These are phyloP conservation scores for Polytrichum formosum DNA, from an alignment of 225 moss, liverwort and hornwort genomes.

Conservation along the genomic window DNA sequence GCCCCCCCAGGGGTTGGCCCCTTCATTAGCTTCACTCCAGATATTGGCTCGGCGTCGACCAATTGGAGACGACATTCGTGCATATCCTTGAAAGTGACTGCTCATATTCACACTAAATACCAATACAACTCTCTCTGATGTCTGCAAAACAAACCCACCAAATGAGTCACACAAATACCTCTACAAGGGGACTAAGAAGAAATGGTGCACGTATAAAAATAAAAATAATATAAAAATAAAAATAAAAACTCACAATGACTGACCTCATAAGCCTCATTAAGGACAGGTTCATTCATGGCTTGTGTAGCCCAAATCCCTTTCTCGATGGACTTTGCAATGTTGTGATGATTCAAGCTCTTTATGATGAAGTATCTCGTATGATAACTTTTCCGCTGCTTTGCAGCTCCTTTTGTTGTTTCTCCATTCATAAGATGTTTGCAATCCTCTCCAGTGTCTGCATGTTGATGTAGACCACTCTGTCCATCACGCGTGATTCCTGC, in stretches of 20 bases:
- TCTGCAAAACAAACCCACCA: constrained; percentile 43
- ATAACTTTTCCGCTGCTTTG: constrained; percentile 51
- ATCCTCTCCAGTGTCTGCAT: constrained; percentile 41
- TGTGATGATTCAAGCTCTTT: constrained; percentile 99
- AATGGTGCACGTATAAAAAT: constrained; percentile 13
- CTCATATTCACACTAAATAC: constrained; percentile 99
- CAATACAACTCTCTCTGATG: constrained; percentile 77
- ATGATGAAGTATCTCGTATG: constrained; percentile 91
- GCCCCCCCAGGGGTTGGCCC: constrained; percentile 98
- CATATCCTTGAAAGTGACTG: constrained; percentile 99
- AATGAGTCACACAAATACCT: constrained; percentile 4
- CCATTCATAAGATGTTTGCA: constrained; percentile 27
- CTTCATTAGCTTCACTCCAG: constrained; percentile 98
- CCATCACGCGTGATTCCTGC: constrained; percentile 37
- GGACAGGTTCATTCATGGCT: constrained; percentile 97
- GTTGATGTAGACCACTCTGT: constrained; percentile 41
- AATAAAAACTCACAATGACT: constrained; percentile 2
- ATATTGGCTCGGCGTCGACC: constrained; percentile 91
- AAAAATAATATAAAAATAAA: no score
- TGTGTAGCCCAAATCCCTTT: constrained; percentile 99
- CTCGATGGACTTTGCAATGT: constrained; percentile 98
- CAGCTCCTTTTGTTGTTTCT: constrained; percentile 39
- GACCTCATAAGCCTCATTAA: constrained; percentile 98
- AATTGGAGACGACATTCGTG: constrained; percentile 90
- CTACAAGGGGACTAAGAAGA: background rate